Base-by-base conservation (phyloP, 768 basidiomycete genomes). In the Pholiota conissans region DNA sequence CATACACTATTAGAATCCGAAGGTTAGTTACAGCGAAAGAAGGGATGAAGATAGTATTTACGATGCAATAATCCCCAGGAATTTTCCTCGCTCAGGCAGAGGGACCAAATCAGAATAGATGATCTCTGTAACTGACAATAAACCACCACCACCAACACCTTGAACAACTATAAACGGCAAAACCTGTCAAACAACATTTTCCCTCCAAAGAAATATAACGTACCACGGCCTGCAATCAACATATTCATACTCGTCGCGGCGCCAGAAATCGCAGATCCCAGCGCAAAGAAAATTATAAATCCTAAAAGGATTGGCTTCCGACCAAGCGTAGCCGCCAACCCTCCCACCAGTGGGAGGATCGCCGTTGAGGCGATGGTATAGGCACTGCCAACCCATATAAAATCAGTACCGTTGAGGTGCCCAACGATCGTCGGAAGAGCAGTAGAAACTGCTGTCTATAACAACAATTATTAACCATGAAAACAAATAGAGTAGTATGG, bases 301-400 rank as follows among this genome's bases (percentile, higher is more conserved):
- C 34, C 29, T 11, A 59, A 32, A 3, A 59, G n/a, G 10, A 49
- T 27, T 16, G 57, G 57, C 30, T 54, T 49, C 13, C 57, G 30
- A 27, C 57, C 57, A 27, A 59, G 30, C 1, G 47, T 54, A 26
- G 45, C 32, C n/a, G 57, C 52, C 10, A 59, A 35, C 10, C 57
- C 57, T 14, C 57, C 57, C 3, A 46, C 37, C 27, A 54, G 32
- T 2, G 57, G 57, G 28, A 58, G 51, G 20, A 53, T 37, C 0
- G 57, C 52, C 16, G 57, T 59, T 3, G 57, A 59, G 9, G 57
- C 51, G 14, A 59, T 18, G 3, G 57, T 37, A n/a, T 59, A 59
- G 11, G 57, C 52, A 35, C 46, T 49, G 26, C 52, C 52, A 14
- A 49, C 52, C 57, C 57, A 59, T 29, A 59, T 54, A 30, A 59